These are phyloP conservation scores for Fusarium denticulatum DNA, from an alignment of 2,329 filamentous ascomycete species.

Conservation along the genomic window DNA sequence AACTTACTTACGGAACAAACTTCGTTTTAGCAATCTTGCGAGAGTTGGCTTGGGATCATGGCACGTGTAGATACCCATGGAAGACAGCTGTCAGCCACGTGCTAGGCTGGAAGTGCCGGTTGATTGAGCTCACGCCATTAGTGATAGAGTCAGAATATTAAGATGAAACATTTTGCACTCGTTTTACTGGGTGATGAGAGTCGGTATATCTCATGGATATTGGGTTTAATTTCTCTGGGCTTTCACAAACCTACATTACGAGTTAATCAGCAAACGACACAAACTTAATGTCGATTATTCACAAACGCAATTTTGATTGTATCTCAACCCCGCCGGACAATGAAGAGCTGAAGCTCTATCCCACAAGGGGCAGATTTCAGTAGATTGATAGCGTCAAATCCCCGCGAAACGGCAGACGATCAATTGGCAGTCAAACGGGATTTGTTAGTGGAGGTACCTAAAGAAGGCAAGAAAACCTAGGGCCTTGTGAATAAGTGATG, in stretches of 20 bases:
- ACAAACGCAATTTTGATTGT: not conserved
- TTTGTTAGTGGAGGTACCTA: conserved; percentile 19
- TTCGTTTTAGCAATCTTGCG: conserved; percentile 9
- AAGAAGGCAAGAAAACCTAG: not conserved
- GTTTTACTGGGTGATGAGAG: not conserved
- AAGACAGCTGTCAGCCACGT: conserved; percentile 30
- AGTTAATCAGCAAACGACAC: not conserved
- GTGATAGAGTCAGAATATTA: not conserved
- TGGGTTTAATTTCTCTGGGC: not conserved
- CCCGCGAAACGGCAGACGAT: conserved; percentile 23
- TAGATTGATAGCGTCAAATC: conserved; percentile 23
- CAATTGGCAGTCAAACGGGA: conserved; percentile 8
- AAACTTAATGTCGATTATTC: not conserved
- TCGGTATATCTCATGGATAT: not conserved
- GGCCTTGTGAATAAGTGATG: rapidly evolving
- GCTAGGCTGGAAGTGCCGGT: conserved; percentile 14
- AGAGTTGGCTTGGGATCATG: conserved; percentile 16
- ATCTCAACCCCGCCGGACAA: conserved; percentile 4
- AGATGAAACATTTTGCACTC: not conserved
- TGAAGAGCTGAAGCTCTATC: not conserved
- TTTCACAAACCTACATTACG: not conserved
- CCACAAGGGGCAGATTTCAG: not conserved
- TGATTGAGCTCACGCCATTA: conserved; percentile 11
- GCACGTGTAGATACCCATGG: conserved; percentile 23
- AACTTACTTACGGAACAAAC: conserved; percentile 5